Evolutionary conservation across 305 asterid genomes (phyloP).

Genomic region (Fraxinus platypoda): DNA sequence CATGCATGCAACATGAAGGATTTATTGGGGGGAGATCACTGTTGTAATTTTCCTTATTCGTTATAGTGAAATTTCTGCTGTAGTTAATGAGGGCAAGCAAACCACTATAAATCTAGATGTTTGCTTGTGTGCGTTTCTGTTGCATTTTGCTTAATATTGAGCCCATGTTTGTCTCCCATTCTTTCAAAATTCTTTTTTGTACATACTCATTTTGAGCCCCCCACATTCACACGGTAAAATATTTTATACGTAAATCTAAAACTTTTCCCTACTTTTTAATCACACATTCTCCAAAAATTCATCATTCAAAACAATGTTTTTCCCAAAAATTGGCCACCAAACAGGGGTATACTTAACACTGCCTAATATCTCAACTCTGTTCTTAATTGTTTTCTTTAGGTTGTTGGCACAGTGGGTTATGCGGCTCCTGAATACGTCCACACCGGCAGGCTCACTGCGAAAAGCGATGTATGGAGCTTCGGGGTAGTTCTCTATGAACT

Average conservation of each 20-base stretch:
- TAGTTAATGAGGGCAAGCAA: neutral
- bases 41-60: neutral
- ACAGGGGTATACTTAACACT: neutral
- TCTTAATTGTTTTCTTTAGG: conserved; percentile 34
- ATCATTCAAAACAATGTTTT: no score
- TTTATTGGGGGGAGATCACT: neutral
- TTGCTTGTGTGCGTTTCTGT: neutral
- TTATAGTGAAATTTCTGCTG: neutral
- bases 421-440: conserved; percentile 94
- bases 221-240: no score
- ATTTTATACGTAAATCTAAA: no score
- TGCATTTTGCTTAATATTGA: neutral
- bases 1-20: neutral
- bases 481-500: conserved; percentile 92
- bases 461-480: conserved; percentile 94
- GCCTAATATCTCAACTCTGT: neutral
- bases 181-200: no score
- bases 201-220: no score
- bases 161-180: no score
- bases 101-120: neutral
- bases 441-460: conserved; percentile 77
- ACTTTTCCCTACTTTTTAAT: no score
- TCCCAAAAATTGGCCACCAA: no score
- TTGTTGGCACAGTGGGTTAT: conserved; percentile 91
- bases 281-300: no score